Evolutionary conservation across 2,329 filamentous ascomycete genomes (phyloP), one percentile per base, ranked within the genome.

Genomic region (Colletotrichum sp.): DNA sequence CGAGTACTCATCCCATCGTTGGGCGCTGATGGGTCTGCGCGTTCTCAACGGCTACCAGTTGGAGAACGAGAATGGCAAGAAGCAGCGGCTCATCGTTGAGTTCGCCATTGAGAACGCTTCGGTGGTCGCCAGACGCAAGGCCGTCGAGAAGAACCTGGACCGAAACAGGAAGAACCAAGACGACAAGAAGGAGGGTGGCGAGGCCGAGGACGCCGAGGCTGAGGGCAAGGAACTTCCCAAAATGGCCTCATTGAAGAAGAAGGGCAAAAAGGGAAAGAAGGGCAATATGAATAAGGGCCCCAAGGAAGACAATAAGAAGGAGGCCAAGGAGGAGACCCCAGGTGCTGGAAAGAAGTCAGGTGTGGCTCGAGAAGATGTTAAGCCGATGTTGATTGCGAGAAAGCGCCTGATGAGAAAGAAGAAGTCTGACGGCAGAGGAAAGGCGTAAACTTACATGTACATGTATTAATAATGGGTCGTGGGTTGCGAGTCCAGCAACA

Each of bases 91-190:
- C 66, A 95, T 99, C 80, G 96, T 96, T 47, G 97, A 99, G 83
- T 99, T 99, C 82, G 95, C 97, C 24, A 98, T 99, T 82, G 97
- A 99, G 85, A 99, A 99, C 79, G 96, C 95, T 1, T 96, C 98
- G 80, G 97, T 99, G 2, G 93, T 99, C n/a, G 90, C 93, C 77
- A 90, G 97, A 76, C 90, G 97, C 73, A 80, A 78, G 58, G 81
- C 80, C 36, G 81, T 79, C 15, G 82, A 86, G 78, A 81, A 81
- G 51, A 83, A 80, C 74, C 72, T 69, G 24, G 75, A 76, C 69
- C 69, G 61, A 31, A 72, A 77, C 67, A 77, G 68, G 57, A 76
- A 78, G 29, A 72, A 75, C 66, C 80, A 78, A 73, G 65, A 73
- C 21, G 71, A 70, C 11, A 78, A 81, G 70, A 81, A 83, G 66